phyloP scores from a whole-genome alignment of 179 eudicot genomes.

The Sideroxylon spinosum region DNA sequence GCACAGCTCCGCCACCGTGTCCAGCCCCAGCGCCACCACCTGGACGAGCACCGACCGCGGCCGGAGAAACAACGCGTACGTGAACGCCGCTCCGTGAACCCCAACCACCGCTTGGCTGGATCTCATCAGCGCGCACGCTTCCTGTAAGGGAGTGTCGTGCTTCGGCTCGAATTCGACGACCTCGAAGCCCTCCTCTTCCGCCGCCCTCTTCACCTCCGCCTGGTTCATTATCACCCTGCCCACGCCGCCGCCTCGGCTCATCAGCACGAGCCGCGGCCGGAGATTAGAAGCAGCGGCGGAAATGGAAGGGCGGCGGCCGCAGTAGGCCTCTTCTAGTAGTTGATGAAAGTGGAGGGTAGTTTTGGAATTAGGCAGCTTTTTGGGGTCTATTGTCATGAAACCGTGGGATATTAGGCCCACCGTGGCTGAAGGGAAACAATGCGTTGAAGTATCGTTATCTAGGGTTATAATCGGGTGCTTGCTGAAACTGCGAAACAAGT shows the following conservation, averaged over 20 bases:
- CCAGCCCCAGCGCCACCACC: constrained; percentile 41
- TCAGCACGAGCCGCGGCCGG: constrained; percentile 45
- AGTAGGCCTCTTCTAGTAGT: constrained; percentile 33
- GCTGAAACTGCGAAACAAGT: constrained; percentile 37
- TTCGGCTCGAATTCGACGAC: constrained; percentile 36
- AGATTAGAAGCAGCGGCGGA: constrained; percentile 19
- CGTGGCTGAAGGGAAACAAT: constrained; percentile 48
- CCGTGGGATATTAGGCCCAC: constrained; percentile 60
- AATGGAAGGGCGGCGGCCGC: neutral
- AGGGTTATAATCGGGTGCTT: constrained; percentile 40
- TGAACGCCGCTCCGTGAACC: constrained; percentile 57
- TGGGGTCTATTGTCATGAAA: constrained; percentile 48
- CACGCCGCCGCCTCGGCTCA: constrained; percentile 26
- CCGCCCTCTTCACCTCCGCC: constrained; percentile 23
- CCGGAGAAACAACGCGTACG: constrained; percentile 42
- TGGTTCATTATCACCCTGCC: constrained; percentile 45
- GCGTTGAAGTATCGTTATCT: constrained; percentile 44
- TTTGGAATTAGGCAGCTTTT: constrained; percentile 28
- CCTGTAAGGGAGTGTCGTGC: constrained; percentile 7
- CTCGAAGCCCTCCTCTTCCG: constrained; percentile 37
- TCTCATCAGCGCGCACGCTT: constrained; percentile 29
- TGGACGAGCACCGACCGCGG: constrained; percentile 46
- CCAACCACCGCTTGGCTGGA: constrained; percentile 45
- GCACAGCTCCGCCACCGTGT: constrained; percentile 36
- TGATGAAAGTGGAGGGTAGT: constrained; percentile 40